Conservation (phyloP, 1,284 basidiomycete species). For the Pseudozyma tsukubaensis region DNA sequence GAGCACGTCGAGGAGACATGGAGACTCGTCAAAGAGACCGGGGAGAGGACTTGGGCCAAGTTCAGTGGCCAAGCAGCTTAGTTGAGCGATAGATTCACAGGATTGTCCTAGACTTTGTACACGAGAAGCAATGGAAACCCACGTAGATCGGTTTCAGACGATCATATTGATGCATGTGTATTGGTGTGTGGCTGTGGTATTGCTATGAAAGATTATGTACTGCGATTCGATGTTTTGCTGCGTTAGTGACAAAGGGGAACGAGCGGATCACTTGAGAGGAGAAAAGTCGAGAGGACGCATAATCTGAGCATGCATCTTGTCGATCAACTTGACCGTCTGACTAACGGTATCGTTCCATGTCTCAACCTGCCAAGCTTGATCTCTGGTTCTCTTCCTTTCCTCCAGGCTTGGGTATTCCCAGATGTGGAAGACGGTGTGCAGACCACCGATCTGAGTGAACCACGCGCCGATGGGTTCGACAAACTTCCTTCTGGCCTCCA, state of each 20-base stretch:
- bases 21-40: slow-evolving; percentile 34
- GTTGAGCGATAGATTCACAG: no score
- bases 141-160: no score
- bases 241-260: no score
- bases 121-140: no score
- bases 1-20: slow-evolving; percentile 54
- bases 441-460: slow-evolving; percentile 64
- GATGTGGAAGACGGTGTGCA: slow-evolving; percentile 67
- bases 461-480: slow-evolving; percentile 66
- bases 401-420: slow-evolving; percentile 66
- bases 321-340: slow-evolving; percentile 65
- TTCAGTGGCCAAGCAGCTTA: slow-evolving; percentile 6
- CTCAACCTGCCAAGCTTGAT: slow-evolving; percentile 66
- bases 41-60: slow-evolving; percentile 15
- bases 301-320: slow-evolving; percentile 68
- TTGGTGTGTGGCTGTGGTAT: no score
- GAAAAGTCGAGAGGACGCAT: slow-evolving; percentile 61
- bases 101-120: no score
- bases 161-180: no score
- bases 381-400: slow-evolving; percentile 63
- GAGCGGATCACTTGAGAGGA: slow-evolving; percentile 38
- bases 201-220: no score
- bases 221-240: not conserved
- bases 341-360: slow-evolving; percentile 67
- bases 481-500: slow-evolving; percentile 64